Base-by-base conservation (phyloP, 2,329 filamentous ascomycete genomes). In the Colletotrichum sp. region DNA sequence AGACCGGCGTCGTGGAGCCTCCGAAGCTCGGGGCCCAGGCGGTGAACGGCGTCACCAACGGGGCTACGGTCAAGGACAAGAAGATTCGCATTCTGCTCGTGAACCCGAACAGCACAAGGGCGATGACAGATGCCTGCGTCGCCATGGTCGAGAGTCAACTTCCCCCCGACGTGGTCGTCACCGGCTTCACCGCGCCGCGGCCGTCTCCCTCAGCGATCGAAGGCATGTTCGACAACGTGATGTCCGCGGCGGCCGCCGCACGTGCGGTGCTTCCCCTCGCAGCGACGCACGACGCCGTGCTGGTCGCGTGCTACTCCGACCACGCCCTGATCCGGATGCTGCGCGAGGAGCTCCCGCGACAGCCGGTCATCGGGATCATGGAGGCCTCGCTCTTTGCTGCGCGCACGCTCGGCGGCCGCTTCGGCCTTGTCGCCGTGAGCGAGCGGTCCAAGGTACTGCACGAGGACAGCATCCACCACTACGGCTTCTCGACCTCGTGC, bases 311-410 rank as follows among this genome's bases (percentile, higher is more conserved):
- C 55, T 75, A 72, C 55, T 75, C 72, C 6, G 72, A 75, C 30
- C 72, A 75, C 10, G 68, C 72, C 5, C 69, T 75, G 24, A 72
- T 75, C 24, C 70, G 70, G 36, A 72, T 72, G 72, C 72, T 75
- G 13, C 69, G 72, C 1, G 72, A 75, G 22, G 70, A 75, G 22
- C 64, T 75, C 4, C 69, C 76, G 16, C 76, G 79, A 7, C 78
- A 78, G 87, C 83, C 91, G 30, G 93, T 95, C 6, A 93, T 92
- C 0, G 96, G 96, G 7, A 98, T 99, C 72, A 97, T 98, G 81
- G 96, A 98, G 84, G 94, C 95, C 1, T 80, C 79, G 44, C 79
- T 74, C 1, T 74, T 74, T 13, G 72, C 72, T 0, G 72, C 72
- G 15, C 72, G 72, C 12, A 74, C 72, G 10, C 44, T 74, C 6